phyloP scores from a whole-genome alignment of 192 early-diverging fungal genomes.

The Gigaspora rosea region DNA sequence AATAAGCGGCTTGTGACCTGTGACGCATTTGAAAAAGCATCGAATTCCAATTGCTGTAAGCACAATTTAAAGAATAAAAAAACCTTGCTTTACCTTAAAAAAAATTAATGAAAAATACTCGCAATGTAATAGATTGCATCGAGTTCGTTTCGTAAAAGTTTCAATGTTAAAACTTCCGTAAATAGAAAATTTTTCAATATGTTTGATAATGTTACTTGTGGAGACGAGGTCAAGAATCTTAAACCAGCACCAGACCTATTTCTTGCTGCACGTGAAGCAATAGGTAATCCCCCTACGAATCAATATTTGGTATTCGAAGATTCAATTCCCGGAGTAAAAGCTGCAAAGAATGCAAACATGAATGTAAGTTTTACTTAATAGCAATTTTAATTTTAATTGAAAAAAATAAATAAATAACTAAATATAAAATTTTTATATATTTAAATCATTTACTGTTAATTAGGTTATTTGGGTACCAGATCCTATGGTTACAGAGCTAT shows the following conservation, averaged over 20 bases:
- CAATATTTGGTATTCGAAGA: conserved; percentile 95
- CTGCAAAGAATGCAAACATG: conserved; percentile 82
- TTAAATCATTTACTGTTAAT: neutral
- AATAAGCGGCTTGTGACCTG: conserved; percentile 29
- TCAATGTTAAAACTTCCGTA: conserved; percentile 67
- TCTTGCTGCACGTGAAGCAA: conserved; percentile 43
- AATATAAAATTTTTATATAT: too few species aligned
- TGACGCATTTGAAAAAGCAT: conserved; percentile 3
- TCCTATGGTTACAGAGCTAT: conserved; percentile 49
- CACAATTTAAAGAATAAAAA: neutral
- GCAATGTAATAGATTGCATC: conserved; percentile 73
- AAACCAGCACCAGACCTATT: conserved; percentile 96
- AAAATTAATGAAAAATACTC: neutral
- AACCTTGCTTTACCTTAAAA: neutral
- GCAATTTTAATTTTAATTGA: neutral
- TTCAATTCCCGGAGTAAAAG: conserved; percentile 77
- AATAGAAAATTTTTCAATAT: conserved; percentile 73
- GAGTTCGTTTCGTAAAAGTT: conserved; percentile 73
- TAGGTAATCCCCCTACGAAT: conserved; percentile 53
- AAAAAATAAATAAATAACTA: neutral
- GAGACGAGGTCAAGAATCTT: conserved; percentile 81
- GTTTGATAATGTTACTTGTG: conserved; percentile 84
- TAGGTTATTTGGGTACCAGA: conserved; percentile 84
- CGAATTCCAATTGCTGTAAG: conserved; percentile 27
- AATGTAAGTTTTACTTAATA: conserved; percentile 41